Base-by-base conservation (phyloP, 805 yeast species). In the Debaryomyces prosopidis region DNA sequence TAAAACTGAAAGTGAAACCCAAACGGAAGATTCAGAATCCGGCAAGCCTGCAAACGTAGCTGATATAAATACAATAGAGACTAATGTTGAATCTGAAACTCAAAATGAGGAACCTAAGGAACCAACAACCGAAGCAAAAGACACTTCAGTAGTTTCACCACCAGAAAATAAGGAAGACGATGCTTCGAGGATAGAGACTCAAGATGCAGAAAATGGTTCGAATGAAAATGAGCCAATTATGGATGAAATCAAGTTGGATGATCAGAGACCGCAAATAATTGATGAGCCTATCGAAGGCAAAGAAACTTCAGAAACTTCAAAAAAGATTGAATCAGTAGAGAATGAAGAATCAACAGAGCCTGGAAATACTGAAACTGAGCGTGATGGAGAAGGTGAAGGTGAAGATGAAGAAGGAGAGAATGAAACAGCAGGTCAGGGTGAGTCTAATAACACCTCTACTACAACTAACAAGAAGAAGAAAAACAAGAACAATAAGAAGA, bases 401-500 rank as follows among this genome's bases (percentile, higher is more conserved):
- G 46, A 39, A 31, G 47, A 30, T 36, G 32, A 38, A 17, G 41
- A 36, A 11, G 40, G 28, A 11, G 49, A 35, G 7, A 45, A 44
- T n/a, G 52, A 40, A 28, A 35, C 39, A 8, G 48, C 45, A n/a
- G 45, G 32, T 31, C 47, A 40, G 40, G 50, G 32, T 15, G 49
- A 27, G 18, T 15, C 40, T 17, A 30, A 38, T 15, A n/a, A 40
- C 12, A 6, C 38, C 19, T 7, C 48, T 11, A 40, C 36, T 37
- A 40, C 43, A 32, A 7, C 53, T 39, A 52, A 50, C 17, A 58
- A 58, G 39, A 65, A 63, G 53, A 66, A 64, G 48, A 68, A 63
- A 43, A n/a, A n/a, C n/a, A 64, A 61, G 36, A 66, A 66, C 40
- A 62, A 60, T 44, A 68, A 59, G 50, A 63, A 66, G 50, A 66